phyloP scores from a whole-genome alignment of 2,329 filamentous ascomycete species.

The Fusarium ambrosium region DNA sequence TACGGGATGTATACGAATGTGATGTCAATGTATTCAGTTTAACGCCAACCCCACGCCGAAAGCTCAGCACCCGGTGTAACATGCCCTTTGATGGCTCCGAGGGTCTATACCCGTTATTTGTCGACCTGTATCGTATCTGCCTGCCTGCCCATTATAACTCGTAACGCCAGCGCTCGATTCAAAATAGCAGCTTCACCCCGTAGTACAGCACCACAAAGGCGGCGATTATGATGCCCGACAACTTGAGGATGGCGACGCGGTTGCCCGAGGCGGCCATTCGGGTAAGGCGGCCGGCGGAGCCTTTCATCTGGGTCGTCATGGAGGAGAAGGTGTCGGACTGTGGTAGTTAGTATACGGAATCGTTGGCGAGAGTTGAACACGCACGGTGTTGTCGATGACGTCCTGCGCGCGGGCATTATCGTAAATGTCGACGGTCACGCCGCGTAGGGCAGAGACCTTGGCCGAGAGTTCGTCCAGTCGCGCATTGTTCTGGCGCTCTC shows the following conservation, averaged over 20 bases:
- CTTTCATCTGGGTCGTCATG: constrained; percentile 85
- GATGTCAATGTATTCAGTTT: constrained; percentile 36
- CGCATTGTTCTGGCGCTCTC: constrained; percentile 92
- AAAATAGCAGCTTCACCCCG: constrained; percentile 74
- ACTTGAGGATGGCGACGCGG: constrained; percentile 89
- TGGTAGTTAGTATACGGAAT: constrained; percentile 3
- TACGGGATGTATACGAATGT: constrained; percentile 12
- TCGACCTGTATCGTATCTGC: neutral
- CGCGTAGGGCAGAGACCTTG: constrained; percentile 92
- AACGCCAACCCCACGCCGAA: constrained; percentile 38
- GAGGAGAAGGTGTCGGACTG: constrained; percentile 92
- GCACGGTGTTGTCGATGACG: constrained; percentile 87
- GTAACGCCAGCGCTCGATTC: constrained; percentile 35
- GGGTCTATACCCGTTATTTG: neutral
- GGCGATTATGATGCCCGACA: constrained; percentile 85
- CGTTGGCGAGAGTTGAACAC: constrained; percentile 43
- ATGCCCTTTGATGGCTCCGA: constrained; percentile 8
- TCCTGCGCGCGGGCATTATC: constrained; percentile 92
- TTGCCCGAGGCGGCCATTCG: constrained; percentile 94
- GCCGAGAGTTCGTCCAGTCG: constrained; percentile 90
- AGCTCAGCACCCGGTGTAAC: constrained; percentile 18
- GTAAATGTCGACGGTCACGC: constrained; percentile 97
- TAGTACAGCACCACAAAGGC: constrained; percentile 83
- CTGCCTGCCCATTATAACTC: neutral
- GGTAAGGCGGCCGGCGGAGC: constrained; percentile 83